A percentile compares a stretch with the other conserved stretches of the same genome.
Conservation (phyloP, 768 basidiomycete genomes). For the Suillus weaverae region DNA sequence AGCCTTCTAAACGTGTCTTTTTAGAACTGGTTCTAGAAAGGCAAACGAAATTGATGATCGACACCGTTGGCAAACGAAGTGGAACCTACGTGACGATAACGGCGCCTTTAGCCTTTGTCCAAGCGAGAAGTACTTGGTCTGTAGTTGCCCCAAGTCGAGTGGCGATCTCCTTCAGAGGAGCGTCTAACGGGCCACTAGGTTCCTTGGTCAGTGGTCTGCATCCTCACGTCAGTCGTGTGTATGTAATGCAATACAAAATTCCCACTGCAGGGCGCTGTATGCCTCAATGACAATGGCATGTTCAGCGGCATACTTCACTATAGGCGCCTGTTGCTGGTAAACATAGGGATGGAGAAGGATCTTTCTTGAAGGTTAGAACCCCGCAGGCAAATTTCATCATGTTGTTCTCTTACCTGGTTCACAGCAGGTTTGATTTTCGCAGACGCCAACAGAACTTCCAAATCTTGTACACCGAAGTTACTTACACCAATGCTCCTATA, state of each 20-base stretch:
- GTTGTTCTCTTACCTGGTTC: constrained; percentile 54
- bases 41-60: neutral
- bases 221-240: constrained; percentile 1
- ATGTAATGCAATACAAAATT: neutral
- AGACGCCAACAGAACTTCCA: constrained; percentile 53
- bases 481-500: constrained; percentile 70
- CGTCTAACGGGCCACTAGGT: constrained; percentile 66
- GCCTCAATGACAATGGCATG: constrained; percentile 70
- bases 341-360: constrained; percentile 75
- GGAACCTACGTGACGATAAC: constrained; percentile 58
- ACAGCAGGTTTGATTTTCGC: constrained; percentile 64
- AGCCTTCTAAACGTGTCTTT: constrained; percentile 63
- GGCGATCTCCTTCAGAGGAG: constrained; percentile 55
- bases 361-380: constrained; percentile 32
- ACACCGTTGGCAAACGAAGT: neutral
- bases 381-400: neutral
- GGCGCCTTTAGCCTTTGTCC: constrained; percentile 69
- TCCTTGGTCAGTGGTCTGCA: constrained; percentile 56
- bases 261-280: constrained; percentile 67
- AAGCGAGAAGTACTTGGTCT: constrained; percentile 71
- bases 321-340: constrained; percentile 47
- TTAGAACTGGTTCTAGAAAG: constrained; percentile 59
- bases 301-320: constrained; percentile 56
- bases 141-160: constrained; percentile 47
- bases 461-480: constrained; percentile 60